phyloP scores from a whole-genome alignment of 306 rosid species.

The Prunus salicina region DNA sequence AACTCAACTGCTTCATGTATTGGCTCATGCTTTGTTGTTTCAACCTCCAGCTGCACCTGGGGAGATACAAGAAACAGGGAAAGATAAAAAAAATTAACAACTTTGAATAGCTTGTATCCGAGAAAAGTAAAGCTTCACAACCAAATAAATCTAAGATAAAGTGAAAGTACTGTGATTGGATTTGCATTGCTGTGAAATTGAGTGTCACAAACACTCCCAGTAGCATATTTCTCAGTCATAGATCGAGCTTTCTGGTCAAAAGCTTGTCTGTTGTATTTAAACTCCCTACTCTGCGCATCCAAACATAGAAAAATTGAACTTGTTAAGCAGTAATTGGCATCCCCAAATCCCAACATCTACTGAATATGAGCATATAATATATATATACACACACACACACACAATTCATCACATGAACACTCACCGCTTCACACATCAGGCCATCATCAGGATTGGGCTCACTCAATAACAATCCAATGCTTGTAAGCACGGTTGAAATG shows the following conservation, averaged over 20 bases:
- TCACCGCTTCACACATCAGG: conserved; percentile 40
- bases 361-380: too few species aligned
- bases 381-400: too few species aligned
- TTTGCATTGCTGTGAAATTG: background rate
- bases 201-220: conserved; percentile 16
- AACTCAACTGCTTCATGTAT: background rate
- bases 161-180: conserved; percentile 13
- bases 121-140: background rate
- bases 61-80: background rate
- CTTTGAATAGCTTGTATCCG: background rate
- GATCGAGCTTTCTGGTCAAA: conserved; percentile 41
- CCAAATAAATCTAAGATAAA: background rate
- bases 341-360: background rate
- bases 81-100: background rate
- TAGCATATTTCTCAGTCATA: conserved; percentile 38
- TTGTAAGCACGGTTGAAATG: conserved; percentile 41
- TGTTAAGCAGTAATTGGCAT: background rate
- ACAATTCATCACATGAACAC: conserved; percentile 4
- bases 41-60: conserved; percentile 20
- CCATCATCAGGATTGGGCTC: conserved; percentile 51
- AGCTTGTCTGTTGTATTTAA: conserved; percentile 39
- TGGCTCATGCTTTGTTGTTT: background rate
- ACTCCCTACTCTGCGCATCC: conserved; percentile 35
- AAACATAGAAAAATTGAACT: background rate
- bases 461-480: conserved; percentile 40